phyloP scores from a whole-genome alignment of 768 basidiomycete genomes.

The Russula virescens region DNA sequence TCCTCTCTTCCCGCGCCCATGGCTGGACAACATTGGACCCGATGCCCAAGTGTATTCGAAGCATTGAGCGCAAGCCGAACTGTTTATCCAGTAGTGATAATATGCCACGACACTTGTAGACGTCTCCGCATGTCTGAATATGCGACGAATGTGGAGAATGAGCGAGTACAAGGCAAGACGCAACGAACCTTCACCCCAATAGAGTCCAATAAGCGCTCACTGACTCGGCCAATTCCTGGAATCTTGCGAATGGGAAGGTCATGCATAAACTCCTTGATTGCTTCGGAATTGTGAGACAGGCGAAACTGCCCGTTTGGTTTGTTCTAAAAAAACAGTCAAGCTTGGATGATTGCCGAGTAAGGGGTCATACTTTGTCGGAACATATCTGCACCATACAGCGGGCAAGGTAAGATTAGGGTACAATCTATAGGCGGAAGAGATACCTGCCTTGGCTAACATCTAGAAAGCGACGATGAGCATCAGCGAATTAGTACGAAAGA shows the following conservation, averaged over 20 bases:
- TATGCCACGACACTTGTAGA: conserved; percentile 65
- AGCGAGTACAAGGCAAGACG: background rate
- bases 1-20: conserved; percentile 70
- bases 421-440: background rate
- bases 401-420: background rate
- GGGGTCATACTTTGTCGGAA: conserved; percentile 66
- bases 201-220: conserved; percentile 80
- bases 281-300: conserved; percentile 56
- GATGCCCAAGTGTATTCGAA: conserved; percentile 80
- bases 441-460: conserved; percentile 86
- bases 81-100: conserved; percentile 84
- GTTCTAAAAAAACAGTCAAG: conserved; percentile 44
- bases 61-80: conserved; percentile 69
- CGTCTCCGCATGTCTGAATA: conserved; percentile 81
- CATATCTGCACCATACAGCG: conserved; percentile 54
- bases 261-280: conserved; percentile 71
- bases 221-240: conserved; percentile 86
- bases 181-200: conserved; percentile 72
- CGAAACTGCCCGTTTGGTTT: conserved; percentile 92
- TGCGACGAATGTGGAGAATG: background rate
- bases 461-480: conserved; percentile 27
- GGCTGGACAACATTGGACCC: conserved; percentile 79
- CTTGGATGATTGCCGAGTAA: background rate
- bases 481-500: conserved; percentile 12
- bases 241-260: conserved; percentile 82